phyloP scores from a whole-genome alignment of 106 monocot species.

The Narthecium ossifragum region DNA sequence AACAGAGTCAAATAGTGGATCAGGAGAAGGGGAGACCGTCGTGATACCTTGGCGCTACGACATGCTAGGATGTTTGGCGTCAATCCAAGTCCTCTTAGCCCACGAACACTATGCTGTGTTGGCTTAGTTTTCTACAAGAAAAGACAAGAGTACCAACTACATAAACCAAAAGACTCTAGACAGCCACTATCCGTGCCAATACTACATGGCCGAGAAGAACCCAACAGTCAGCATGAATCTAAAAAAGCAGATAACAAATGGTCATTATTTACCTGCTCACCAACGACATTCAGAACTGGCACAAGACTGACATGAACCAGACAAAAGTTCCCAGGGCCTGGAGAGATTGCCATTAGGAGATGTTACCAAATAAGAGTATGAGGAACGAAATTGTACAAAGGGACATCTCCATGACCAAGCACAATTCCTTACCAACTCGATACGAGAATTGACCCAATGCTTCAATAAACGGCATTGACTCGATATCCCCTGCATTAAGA shows the following conservation, averaged over 20 bases:
- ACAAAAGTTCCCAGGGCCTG: constrained; percentile 37
- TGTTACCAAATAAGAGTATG: not conserved
- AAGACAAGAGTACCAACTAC: constrained; percentile 4
- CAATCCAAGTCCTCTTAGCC: constrained; percentile 52
- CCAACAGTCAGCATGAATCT: no score
- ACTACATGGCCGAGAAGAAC: no score
- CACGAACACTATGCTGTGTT: constrained; percentile 64
- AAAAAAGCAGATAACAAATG: not conserved
- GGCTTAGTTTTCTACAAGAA: constrained; percentile 68
- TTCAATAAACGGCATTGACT: constrained; percentile 88
- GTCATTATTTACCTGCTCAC: constrained; percentile 23
- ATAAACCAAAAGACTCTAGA: not conserved
- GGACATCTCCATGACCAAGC: not conserved
- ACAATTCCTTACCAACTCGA: constrained; percentile 30
- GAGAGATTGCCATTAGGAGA: not conserved
- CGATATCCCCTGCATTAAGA: constrained; percentile 71
- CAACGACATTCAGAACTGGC: constrained; percentile 36
- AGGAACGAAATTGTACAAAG: not conserved
- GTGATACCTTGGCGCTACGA: constrained; percentile 48
- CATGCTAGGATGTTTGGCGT: constrained; percentile 64
- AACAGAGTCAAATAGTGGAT: no score
- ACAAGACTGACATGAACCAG: constrained; percentile 47
- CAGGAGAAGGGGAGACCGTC: no score
- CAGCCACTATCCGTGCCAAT: no score
- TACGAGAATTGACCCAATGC: constrained; percentile 57